These are phyloP conservation scores for Peniophora sp. DNA, from an alignment of 1,284 basidiomycete species.

Conservation along the genomic window DNA sequence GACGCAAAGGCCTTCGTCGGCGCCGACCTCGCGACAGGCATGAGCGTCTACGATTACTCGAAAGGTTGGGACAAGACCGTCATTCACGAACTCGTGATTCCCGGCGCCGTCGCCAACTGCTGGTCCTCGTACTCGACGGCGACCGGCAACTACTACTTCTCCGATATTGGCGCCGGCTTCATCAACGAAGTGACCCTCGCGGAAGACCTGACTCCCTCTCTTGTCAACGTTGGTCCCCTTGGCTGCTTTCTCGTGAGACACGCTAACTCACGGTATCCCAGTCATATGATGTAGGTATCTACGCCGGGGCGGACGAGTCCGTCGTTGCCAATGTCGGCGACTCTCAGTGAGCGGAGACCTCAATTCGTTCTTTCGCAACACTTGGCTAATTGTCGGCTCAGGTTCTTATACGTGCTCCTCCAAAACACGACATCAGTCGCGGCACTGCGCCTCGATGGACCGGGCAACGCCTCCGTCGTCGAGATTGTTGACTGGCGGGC, in stretches of 20 bases:
- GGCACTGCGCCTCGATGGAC: constrained; percentile 27
- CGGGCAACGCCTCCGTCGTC: constrained; percentile 20
- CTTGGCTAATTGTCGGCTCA: constrained; percentile 8
- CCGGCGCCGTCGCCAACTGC: neutral
- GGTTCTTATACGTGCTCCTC: constrained; percentile 32
- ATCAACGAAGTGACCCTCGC: neutral
- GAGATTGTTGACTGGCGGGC: too few relatives aligned
- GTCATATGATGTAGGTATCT: neutral
- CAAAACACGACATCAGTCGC: constrained; percentile 27
- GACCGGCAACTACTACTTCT: neutral
- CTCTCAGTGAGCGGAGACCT: neutral
- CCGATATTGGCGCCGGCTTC: neutral
- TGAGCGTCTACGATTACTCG: neutral
- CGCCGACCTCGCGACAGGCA: neutral
- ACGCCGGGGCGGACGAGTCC: neutral
- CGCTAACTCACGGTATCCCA: neutral
- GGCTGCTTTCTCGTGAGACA: neutral
- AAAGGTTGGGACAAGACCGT: neutral
- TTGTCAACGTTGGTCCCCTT: neutral
- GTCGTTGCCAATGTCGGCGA: neutral
- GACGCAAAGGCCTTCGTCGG: neutral
- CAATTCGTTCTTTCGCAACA: neutral
- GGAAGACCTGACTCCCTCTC: neutral
- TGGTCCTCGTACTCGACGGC: neutral
- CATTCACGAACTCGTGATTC: neutral